Conservation (phyloP, 306 rosid genomes). For the Carpinus fangiana region DNA sequence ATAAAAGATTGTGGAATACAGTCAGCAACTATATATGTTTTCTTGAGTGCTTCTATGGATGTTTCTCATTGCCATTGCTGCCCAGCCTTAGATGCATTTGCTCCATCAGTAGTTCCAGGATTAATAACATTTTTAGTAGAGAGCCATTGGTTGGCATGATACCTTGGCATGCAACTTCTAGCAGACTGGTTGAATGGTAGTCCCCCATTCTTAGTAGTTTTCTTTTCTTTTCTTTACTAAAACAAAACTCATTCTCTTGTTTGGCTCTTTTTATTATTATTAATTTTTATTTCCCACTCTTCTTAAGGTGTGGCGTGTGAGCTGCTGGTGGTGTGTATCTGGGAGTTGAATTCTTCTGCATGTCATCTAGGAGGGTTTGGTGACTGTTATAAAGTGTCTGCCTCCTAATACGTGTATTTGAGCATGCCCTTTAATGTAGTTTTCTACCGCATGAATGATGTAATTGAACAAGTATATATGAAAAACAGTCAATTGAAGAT, state of each 20-base stretch:
- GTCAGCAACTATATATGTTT: constrained; percentile 15
- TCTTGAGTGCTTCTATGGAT: neutral
- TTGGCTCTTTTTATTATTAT: neutral
- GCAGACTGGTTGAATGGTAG: constrained; percentile 5
- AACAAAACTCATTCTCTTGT: neutral
- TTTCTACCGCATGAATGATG: neutral
- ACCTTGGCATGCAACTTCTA: constrained; percentile 12
- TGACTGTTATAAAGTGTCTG: constrained; percentile 14
- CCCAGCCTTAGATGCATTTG: neutral
- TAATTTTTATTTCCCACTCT: neutral
- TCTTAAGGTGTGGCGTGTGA: neutral
- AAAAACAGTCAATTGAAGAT: neutral
- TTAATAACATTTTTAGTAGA: neutral
- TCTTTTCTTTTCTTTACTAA: constrained; percentile 13
- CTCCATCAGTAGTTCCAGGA: neutral
- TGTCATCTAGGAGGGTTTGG: constrained; percentile 8
- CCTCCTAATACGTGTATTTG: neutral
- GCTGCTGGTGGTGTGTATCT: constrained; percentile 5
- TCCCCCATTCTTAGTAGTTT: neutral
- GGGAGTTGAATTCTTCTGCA: constrained; percentile 13
- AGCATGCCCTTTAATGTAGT: neutral
- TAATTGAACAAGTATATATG: constrained; percentile 8
- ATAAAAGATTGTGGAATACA: neutral
- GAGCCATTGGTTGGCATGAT: neutral
- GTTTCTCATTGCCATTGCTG: neutral